Evolutionary conservation across 2,329 filamentous ascomycete species (phyloP).

Genomic region (Trichoderma sp.): DNA sequence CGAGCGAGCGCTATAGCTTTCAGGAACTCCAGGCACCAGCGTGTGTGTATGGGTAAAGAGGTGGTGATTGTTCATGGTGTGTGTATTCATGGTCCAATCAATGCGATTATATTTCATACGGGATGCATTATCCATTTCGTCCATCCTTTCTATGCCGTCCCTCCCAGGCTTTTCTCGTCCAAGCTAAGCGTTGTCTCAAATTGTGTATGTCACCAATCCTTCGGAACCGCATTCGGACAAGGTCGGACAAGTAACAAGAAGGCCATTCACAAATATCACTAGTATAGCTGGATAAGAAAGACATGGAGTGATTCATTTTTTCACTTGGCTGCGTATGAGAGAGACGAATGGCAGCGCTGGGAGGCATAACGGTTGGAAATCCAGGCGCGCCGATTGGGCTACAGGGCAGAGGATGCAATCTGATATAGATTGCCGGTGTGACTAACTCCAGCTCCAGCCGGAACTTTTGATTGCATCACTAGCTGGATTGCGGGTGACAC

Average conservation of each 20-base stretch:
- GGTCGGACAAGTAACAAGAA: neutral
- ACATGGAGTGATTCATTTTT: neutral
- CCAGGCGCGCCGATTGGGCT: neutral
- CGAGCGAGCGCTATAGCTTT: neutral
- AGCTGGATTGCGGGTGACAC: slow-evolving; percentile 3
- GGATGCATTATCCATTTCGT: neutral
- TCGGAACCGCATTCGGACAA: neutral
- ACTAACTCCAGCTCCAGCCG: neutral
- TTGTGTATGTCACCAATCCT: neutral
- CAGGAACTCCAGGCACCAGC: neutral
- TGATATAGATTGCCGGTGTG: neutral
- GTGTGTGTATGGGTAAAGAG: neutral
- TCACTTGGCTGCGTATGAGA: neutral
- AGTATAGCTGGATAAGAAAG: neutral
- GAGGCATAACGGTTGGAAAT: neutral
- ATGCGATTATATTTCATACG: neutral
- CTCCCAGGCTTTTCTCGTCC: neutral
- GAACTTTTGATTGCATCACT: slow-evolving; percentile 7
- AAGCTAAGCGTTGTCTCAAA: neutral
- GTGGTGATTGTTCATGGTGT: neutral
- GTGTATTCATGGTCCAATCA: neutral
- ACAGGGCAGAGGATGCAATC: neutral
- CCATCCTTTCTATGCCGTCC: neutral
- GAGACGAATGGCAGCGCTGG: neutral
- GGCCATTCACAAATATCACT: neutral